Evolutionary conservation across 2,329 filamentous ascomycete genomes (phyloP), one percentile per base, ranked within the genome.

Genomic region (Curvularia verruculosa): DNA sequence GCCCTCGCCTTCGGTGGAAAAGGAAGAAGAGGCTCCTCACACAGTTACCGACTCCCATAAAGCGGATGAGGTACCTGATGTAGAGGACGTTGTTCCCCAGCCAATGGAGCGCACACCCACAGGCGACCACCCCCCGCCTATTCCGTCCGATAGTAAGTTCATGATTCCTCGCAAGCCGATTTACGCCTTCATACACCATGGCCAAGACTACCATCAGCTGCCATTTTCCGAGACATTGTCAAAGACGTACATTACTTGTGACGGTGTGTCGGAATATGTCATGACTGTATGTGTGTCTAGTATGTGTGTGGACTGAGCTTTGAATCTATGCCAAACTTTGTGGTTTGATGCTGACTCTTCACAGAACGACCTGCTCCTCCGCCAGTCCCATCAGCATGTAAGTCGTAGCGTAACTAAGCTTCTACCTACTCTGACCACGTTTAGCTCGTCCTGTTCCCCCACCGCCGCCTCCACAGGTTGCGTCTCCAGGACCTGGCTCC

Each of bases 401-500:
- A 63, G 73, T 71, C 5, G 24, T 21, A 13, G 12, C 10, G 13
- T 13, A 5, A 8, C 15, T 7, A 18, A 19, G 13, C 0, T 4
- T 48, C 7, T 18, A 45, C 5, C 9, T 29, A n/a, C 15, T n/a
- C 56, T 56, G 28, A 59, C 26, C 26, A 37, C 31, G 45, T 3
- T 13, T 29, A 92, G 89, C 85, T 67, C 89, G 88, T 47, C 86
- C 88, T 44, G 80, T 82, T 26, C 40, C 40, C 1, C 85, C 85
- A 49, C 79, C 84, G 37, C 78, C 83, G 34, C 80, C 84, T 37
- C 79, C 83, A 28, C 80, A 81, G 41, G 72, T 85, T 15, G 81
- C 83, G 46, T 90, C 90, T 39, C 87, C 87, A 44, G 91, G 87
- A 56, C 84, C 89, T 59, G 92, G 92, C 28, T 96, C 92, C 1